Percentiles rank a stretch among this genome's conserved stretches.
These are phyloP conservation scores for Dicorynia guianensis DNA, from an alignment of 306 rosid genomes.

Conservation along the genomic window DNA sequence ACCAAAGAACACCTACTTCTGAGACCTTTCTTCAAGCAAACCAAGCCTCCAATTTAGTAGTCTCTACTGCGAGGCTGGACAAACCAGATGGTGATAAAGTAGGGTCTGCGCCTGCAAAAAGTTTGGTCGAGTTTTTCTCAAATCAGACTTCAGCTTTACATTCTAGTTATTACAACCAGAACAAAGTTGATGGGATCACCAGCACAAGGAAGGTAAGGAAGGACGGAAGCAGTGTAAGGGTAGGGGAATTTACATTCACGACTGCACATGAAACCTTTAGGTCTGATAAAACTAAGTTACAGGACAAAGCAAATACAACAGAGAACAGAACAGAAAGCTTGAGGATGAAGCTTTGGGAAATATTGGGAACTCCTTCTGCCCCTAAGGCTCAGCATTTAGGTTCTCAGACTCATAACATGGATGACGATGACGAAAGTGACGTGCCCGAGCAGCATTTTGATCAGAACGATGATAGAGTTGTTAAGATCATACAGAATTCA, in stretches of 20 bases:
- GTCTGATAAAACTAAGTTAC: conserved; percentile 50
- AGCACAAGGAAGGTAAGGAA: conserved; percentile 56
- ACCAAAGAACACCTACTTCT: conserved; percentile 51
- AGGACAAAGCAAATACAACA: conserved; percentile 52
- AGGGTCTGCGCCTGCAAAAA: conserved; percentile 47
- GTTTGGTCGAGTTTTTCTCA: conserved; percentile 46
- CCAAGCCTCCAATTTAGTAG: conserved; percentile 50
- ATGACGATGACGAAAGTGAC: conserved; percentile 45
- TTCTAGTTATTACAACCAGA: conserved; percentile 51
- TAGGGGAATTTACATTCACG: conserved; percentile 62
- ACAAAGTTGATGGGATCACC: conserved; percentile 51
- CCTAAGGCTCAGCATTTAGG: conserved; percentile 54
- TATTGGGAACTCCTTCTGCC: conserved; percentile 72
- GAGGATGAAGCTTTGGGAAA: conserved; percentile 85
- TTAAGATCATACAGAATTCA: conserved; percentile 64
- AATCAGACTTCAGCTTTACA: conserved; percentile 51
- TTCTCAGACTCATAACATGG: conserved; percentile 51
- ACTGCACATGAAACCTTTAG: conserved; percentile 44
- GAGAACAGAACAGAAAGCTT: conserved; percentile 72
- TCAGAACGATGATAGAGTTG: conserved; percentile 49
- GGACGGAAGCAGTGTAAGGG: conserved; percentile 46
- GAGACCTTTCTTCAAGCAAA: conserved; percentile 54
- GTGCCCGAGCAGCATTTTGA: conserved; percentile 50
- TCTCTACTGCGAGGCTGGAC: conserved; percentile 46
- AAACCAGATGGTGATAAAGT: conserved; percentile 53